A percentile compares a stretch with the other conserved stretches of the same genome.
Evolutionary conservation across 768 basidiomycete species (phyloP).

Genomic region (Sporobolomyces pararoseus): DNA sequence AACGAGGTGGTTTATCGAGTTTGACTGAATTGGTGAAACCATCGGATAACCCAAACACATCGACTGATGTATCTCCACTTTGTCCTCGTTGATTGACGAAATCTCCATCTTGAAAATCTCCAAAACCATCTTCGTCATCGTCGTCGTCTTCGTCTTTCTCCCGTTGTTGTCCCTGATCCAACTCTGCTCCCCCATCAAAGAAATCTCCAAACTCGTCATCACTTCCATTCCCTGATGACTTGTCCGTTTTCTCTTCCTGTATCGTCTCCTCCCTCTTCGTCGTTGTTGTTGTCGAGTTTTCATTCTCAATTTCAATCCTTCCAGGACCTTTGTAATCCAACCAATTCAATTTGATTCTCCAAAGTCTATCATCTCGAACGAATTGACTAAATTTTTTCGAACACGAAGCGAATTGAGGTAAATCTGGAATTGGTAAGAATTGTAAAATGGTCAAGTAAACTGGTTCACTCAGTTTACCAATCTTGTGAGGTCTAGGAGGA

Average conservation of each 20-base stretch:
- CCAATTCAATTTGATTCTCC: conserved; percentile 69
- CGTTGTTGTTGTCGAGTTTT: no score
- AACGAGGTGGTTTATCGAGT: not conserved
- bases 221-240: no score
- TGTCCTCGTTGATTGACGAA: conserved; percentile 15
- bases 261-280: not conserved
- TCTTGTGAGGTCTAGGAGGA: conserved; percentile 47
- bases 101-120: conserved; percentile 46
- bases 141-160: not conserved
- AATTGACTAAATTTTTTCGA: conserved; percentile 64
- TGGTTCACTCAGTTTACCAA: conserved; percentile 75
- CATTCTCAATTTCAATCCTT: conserved; percentile 28
- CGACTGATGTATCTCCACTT: conserved; percentile 33
- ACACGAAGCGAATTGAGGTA: conserved; percentile 68
- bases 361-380: conserved; percentile 67
- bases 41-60: conserved; percentile 25
- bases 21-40: conserved; percentile 9
- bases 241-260: not conserved
- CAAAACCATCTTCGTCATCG: conserved; percentile 51
- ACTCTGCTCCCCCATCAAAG: conserved; percentile 52
- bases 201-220: conserved; percentile 92
- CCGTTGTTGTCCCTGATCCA: not conserved
- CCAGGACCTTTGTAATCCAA: conserved; percentile 50
- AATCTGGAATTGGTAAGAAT: conserved; percentile 71
- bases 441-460: conserved; percentile 70